Base-by-base conservation (phyloP, 805 yeast species). In the Candida golubevii region DNA sequence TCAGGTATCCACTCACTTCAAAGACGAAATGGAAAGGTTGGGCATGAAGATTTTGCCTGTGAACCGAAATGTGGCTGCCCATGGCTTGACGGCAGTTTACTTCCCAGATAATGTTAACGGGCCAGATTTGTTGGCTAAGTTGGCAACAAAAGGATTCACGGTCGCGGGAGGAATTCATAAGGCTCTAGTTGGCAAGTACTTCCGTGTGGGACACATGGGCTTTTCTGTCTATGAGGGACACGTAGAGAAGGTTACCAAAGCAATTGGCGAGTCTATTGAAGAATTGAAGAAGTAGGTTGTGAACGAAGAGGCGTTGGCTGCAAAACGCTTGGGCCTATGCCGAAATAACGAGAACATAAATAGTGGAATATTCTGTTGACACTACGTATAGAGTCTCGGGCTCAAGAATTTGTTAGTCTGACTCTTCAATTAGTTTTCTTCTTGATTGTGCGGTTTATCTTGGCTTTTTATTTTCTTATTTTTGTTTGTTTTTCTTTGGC, bases 151-250 rank as follows among this genome's bases (percentile, higher is more conserved):
- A 54, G 90, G 89, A 14, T 79, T 85, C 58, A 79, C 83, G 23
- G 77, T 90, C 39, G 96, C 97, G 37, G 95, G 93, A 39, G 97
- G 97, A 46, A 84, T 90, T 52, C 91, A 86, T 69, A 82, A 80
- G 65, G 88, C 81, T 23, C 80, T 88, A 57, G 83, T 80, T 38
- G 77, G 85, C 47, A 82, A 84, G 63, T 90, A 90, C 71, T 87
- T 91, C 72, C 80, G 98, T 67, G 82, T 90, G 47, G 98, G 98
- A 31, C 98, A 90, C 69, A 91, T 91, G 98, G 97, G 97, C 50
- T 82, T 80, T 47, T 77, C 89, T 38, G 65, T 71, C n/a, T 66
- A 67, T 48, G 67, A 61, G 42, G 75, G 72, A 37, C 75, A 71
- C 46, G 60, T 71, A 28, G 70, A 64, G 38, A 45, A 57, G 49